A percentile compares a stretch with the other conserved stretches of the same genome.
These are phyloP conservation scores for Scutellaria baicalensis DNA, from an alignment of 257 asterid species.

Conservation along the genomic window DNA sequence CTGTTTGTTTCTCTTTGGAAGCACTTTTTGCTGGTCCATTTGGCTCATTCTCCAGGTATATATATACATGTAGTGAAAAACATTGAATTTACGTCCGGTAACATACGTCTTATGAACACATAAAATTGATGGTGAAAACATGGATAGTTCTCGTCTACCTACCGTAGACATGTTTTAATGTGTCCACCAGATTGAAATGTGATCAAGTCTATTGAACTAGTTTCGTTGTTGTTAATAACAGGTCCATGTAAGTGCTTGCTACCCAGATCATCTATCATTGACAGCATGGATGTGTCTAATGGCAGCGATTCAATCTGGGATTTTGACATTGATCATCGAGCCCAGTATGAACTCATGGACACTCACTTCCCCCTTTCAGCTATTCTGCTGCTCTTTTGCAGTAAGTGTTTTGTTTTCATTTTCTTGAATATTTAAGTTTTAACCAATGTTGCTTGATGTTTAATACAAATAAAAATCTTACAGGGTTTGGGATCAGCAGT, in stretches of 20 bases:
- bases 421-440: no score
- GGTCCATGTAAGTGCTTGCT: slow-evolving; percentile 16
- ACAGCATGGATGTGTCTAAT: slow-evolving; percentile 44
- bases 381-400: slow-evolving; percentile 21
- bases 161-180: no score
- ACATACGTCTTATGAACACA: no score
- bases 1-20: slow-evolving; percentile 43
- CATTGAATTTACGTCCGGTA: no score
- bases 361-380: slow-evolving; percentile 19
- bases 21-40: slow-evolving; percentile 41
- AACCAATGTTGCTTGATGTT: no score
- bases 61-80: no score
- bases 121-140: no score
- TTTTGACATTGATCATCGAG: slow-evolving; percentile 16
- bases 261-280: slow-evolving; percentile 30
- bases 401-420: slow-evolving; percentile 8
- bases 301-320: slow-evolving; percentile 26
- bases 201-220: no score
- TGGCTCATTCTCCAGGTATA: slow-evolving; percentile 35
- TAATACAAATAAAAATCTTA: neutral
- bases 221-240: neutral
- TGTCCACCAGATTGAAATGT: no score
- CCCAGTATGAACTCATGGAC: slow-evolving; percentile 19
- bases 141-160: no score
- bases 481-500: slow-evolving; percentile 39